Evolutionary conservation across 1,284 basidiomycete genomes (phyloP).

Genomic region (Trametes versicolor): DNA sequence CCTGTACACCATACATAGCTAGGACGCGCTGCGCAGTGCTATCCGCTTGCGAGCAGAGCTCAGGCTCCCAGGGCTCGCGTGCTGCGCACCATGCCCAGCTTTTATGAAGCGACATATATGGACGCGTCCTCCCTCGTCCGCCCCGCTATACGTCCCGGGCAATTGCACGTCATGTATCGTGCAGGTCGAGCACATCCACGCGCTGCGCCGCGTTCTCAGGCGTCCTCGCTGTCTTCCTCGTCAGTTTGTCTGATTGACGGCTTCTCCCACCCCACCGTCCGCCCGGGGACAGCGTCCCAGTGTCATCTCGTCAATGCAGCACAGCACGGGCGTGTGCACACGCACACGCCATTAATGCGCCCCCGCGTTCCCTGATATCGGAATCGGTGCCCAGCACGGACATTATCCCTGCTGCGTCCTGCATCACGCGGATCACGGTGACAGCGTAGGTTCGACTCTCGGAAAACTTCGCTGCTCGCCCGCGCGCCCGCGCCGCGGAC

Average conservation of each 20-base stretch:
- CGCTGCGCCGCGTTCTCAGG: slow-evolving; percentile 10
- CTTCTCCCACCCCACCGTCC: not conserved
- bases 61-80: not conserved
- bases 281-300: not conserved
- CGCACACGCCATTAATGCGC: not conserved
- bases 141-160: no score
- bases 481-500: no score
- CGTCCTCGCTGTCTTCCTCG: slow-evolving; percentile 6
- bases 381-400: slow-evolving; percentile 1
- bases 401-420: not conserved
- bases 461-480: not conserved
- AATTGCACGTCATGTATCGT: no score
- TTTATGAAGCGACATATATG: no score
- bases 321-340: not conserved
- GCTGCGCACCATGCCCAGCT: slow-evolving; percentile 1
- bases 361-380: not conserved
- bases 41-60: not conserved
- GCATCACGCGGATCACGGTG: slow-evolving; percentile 9
- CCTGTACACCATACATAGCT: not conserved
- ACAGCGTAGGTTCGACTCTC: not conserved
- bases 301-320: not conserved
- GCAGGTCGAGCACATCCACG: not conserved
- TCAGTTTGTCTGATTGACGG: slow-evolving; percentile 14
- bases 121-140: no score
- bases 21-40: slow-evolving; percentile 6